A percentile compares a stretch with the other conserved stretches of the same genome.
phyloP scores from a whole-genome alignment of 1,284 basidiomycete genomes.

The Moesziomyces sp. region DNA sequence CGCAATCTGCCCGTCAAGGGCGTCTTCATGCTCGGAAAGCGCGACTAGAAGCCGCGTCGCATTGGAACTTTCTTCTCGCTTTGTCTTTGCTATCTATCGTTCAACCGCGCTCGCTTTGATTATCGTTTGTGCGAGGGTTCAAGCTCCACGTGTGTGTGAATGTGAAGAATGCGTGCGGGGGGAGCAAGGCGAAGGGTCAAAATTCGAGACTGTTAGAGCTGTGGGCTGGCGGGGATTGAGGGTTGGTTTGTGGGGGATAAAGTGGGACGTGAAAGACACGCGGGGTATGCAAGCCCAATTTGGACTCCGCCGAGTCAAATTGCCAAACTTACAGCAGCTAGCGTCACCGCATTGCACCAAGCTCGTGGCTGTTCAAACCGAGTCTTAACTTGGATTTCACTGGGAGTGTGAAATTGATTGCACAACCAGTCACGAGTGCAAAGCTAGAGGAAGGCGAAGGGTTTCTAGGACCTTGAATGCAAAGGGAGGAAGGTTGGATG shows the following conservation, averaged over 20 bases:
- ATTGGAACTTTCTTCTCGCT: background rate
- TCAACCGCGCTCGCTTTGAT: too few relatives aligned
- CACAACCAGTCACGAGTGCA: too few relatives aligned
- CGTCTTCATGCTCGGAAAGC: constrained; percentile 56
- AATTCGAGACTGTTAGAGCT: background rate
- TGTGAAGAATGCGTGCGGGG: too few relatives aligned
- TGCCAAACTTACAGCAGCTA: too few relatives aligned
- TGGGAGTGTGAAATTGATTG: too few relatives aligned
- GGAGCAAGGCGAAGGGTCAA: too few relatives aligned
- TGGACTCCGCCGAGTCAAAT: background rate
- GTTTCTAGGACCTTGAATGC: background rate
- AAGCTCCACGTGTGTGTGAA: too few relatives aligned
- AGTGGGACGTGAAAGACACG: background rate
- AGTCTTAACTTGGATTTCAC: too few relatives aligned
- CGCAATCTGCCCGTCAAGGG: constrained; percentile 59
- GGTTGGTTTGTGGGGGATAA: background rate
- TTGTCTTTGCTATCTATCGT: constrained; percentile 1
- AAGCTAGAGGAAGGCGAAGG: too few relatives aligned
- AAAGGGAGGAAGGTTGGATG: background rate
- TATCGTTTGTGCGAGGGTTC: too few relatives aligned
- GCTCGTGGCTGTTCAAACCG: too few relatives aligned
- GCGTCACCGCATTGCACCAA: too few relatives aligned
- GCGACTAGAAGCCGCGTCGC: constrained; percentile 14
- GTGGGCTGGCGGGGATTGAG: background rate
- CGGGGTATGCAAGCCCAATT: background rate